Percentiles rank a stretch among this genome's conserved stretches.
These are phyloP conservation scores for Capronia americana DNA, from an alignment of 2,329 filamentous ascomycete genomes.

Conservation along the genomic window DNA sequence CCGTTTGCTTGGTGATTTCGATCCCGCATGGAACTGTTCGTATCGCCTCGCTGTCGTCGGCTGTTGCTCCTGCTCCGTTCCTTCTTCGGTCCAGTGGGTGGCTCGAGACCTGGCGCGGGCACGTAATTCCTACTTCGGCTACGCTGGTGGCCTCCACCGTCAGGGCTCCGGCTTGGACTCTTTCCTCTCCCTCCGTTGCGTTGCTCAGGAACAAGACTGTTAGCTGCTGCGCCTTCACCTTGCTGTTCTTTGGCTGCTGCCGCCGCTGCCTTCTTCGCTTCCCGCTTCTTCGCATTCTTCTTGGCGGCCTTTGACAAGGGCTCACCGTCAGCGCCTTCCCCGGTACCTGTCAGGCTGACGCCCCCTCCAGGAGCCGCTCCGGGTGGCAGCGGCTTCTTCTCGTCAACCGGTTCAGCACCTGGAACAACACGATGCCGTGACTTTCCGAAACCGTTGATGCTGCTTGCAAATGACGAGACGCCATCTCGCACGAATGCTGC, in stretches of 20 bases:
- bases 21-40: slow-evolving; percentile 25
- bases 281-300: slow-evolving; percentile 99
- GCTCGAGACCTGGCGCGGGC: slow-evolving; percentile 34
- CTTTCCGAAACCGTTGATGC: slow-evolving; percentile 79
- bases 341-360: slow-evolving; percentile 69
- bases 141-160: slow-evolving; percentile 61
- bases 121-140: slow-evolving; percentile 54
- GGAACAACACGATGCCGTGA: slow-evolving; percentile 79
- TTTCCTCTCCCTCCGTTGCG: slow-evolving; percentile 36
- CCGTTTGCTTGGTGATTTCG: slow-evolving; percentile 33
- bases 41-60: slow-evolving; percentile 41
- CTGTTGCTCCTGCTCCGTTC: slow-evolving; percentile 41
- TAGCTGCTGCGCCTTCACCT: slow-evolving; percentile 2
- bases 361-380: slow-evolving; percentile 72
- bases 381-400: slow-evolving; percentile 62
- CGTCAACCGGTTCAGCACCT: slow-evolving; percentile 76
- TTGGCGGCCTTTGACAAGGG: slow-evolving; percentile 80
- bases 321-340: slow-evolving; percentile 66
- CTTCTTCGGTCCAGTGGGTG: slow-evolving; percentile 35
- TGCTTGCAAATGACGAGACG: slow-evolving; percentile 66
- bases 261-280: slow-evolving; percentile 89
- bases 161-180: slow-evolving; percentile 49
- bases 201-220: slow-evolving; percentile 32
- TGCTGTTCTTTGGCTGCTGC: slow-evolving; percentile 59
- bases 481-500: slow-evolving; percentile 86